Percentiles rank a stretch among this genome's conserved stretches.
These are phyloP conservation scores for Naumovozyma castellii DNA, from an alignment of 805 yeast species.

Conservation along the genomic window DNA sequence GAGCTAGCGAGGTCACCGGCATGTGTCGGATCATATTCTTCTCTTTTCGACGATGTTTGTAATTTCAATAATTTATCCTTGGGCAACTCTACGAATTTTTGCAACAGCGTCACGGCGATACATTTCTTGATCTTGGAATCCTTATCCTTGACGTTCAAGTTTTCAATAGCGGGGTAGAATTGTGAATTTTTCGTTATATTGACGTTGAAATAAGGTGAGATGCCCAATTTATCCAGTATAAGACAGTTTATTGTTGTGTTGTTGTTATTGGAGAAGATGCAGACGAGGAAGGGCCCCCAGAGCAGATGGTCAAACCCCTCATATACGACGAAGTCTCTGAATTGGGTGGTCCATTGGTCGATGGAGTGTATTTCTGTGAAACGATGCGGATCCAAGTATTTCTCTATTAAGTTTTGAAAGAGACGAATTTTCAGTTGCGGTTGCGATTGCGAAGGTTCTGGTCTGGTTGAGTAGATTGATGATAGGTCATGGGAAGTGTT, in stretches of 20 bases:
- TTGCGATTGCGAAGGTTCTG: background rate
- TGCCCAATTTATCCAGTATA: conserved; percentile 58
- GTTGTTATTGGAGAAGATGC: conserved; percentile 14
- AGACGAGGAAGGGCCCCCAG: conserved; percentile 24
- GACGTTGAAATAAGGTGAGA: conserved; percentile 47
- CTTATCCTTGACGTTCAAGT: conserved; percentile 41
- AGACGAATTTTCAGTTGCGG: background rate
- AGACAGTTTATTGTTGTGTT: conserved; percentile 42
- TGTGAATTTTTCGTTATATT: conserved; percentile 52
- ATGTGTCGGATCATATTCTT: conserved; percentile 66
- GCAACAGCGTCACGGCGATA: conserved; percentile 63
- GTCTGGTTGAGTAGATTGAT: conserved; percentile 9
- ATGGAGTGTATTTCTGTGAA: background rate
- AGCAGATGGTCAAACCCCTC: conserved; percentile 20
- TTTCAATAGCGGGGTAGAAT: conserved; percentile 72
- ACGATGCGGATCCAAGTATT: background rate
- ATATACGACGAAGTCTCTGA: conserved; percentile 17
- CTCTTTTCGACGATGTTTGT: conserved; percentile 9
- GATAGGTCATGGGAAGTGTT: conserved; percentile 4
- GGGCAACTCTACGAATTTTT: conserved; percentile 53
- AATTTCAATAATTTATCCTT: conserved; percentile 9
- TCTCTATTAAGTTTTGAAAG: background rate
- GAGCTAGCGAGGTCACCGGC: conserved; percentile 73
- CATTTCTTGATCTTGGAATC: conserved; percentile 59
- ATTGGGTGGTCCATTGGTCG: conserved; percentile 4